phyloP scores from a whole-genome alignment of 441 rosid genomes.

The Erodium moschatum region DNA sequence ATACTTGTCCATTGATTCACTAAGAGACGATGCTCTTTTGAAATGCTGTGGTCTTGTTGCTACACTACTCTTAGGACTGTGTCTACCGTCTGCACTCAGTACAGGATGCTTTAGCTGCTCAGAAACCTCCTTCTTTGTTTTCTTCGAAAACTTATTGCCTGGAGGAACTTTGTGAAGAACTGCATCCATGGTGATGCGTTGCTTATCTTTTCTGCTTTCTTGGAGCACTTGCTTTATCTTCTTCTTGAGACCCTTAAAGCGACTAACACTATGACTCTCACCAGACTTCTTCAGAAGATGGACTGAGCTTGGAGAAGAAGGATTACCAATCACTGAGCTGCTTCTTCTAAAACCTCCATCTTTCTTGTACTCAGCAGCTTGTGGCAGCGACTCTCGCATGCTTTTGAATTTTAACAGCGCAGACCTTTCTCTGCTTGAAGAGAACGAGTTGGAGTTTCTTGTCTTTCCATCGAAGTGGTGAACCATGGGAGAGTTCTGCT shows the following conservation, averaged over 20 bases:
- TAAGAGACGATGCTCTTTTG: conserved; percentile 45
- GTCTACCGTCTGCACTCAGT: conserved; percentile 15
- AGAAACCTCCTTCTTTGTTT: conserved; percentile 35
- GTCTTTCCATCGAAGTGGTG: conserved; percentile 20
- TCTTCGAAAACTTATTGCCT: conserved; percentile 37
- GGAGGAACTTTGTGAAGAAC: conserved; percentile 69
- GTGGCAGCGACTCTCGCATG: conserved; percentile 24
- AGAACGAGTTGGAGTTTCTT: conserved; percentile 42
- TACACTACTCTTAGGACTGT: conserved; percentile 9
- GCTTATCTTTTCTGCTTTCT: conserved; percentile 52
- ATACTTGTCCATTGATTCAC: conserved; percentile 52
- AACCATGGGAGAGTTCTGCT: conserved; percentile 46
- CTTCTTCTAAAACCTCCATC: conserved; percentile 32
- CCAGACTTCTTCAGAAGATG: conserved; percentile 24
- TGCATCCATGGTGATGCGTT: conserved; percentile 67
- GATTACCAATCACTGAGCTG: conserved; percentile 20
- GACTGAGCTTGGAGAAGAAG: conserved; percentile 26
- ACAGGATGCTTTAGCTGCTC: conserved; percentile 25
- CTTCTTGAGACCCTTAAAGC: conserved; percentile 54
- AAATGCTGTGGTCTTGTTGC: conserved; percentile 22
- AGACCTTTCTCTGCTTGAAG: conserved; percentile 26
- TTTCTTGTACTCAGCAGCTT: conserved; percentile 26
- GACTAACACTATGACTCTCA: conserved; percentile 37
- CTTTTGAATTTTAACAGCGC: conserved; percentile 3
- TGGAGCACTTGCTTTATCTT: conserved; percentile 51